Evolutionary conservation across 768 basidiomycete species (phyloP).

Genomic region (Glaciozyma antarctica): DNA sequence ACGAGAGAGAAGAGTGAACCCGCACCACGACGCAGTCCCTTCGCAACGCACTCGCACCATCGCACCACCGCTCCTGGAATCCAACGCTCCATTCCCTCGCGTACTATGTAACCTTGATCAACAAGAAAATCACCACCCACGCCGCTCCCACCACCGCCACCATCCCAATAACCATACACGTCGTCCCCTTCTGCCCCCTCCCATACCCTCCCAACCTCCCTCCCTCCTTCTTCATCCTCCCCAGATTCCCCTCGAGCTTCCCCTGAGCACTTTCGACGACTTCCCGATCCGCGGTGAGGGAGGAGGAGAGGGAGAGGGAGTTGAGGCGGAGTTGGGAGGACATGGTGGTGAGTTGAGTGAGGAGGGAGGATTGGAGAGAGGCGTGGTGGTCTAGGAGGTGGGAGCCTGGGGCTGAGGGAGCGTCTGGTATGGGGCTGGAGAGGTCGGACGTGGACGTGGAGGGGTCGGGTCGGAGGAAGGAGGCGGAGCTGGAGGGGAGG

Average conservation of each 20-base stretch:
- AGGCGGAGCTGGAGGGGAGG: neutral
- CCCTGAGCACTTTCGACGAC: constrained; percentile 58
- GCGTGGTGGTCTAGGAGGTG: constrained; percentile 8
- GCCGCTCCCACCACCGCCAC: constrained; percentile 58
- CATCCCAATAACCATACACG: constrained; percentile 58
- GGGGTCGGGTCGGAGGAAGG: neutral
- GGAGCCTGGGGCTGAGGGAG: neutral
- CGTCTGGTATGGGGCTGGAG: too few species aligned
- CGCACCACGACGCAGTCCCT: too few species aligned
- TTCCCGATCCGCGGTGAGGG: constrained; percentile 63
- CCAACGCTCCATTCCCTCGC: neutral
- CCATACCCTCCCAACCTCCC: constrained; percentile 55
- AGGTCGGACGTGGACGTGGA: too few species aligned
- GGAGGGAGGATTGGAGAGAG: constrained; percentile 53
- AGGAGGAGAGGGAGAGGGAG: constrained; percentile 63
- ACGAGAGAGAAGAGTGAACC: too few species aligned
- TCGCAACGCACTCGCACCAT: too few species aligned
- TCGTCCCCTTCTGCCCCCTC: constrained; percentile 59
- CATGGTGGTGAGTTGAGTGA: constrained; percentile 70
- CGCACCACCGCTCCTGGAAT: too few species aligned
- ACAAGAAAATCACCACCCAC: constrained; percentile 56
- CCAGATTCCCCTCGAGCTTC: constrained; percentile 66
- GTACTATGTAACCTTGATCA: constrained; percentile 45
- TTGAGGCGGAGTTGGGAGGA: constrained; percentile 77
- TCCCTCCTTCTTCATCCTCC: constrained; percentile 58